Base-by-base conservation (phyloP, 2,329 filamentous ascomycete genomes). In the Fusarium burgessii region DNA sequence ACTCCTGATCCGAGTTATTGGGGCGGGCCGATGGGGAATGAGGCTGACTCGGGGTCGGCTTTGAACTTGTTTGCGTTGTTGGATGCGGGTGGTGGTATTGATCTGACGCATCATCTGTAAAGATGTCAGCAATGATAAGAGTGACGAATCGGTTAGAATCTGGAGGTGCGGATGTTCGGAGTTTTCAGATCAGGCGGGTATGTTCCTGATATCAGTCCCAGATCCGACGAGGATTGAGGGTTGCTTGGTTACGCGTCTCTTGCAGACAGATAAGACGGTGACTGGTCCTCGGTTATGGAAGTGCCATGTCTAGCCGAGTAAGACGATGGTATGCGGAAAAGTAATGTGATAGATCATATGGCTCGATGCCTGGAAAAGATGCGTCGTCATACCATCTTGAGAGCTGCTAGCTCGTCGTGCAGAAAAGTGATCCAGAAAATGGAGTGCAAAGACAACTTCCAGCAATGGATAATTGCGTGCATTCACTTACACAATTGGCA, bases 41-140 rank as follows among this genome's bases (percentile, higher is more conserved):
- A 84, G 8, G 78, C 77, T 7, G 85, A 86, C 56, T 80, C 83
- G 69, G 82, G 62, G 75, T 86, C 74, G 74, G 84, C 64, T 68
- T 58, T 88, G 25, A 88, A 88, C 56, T 58, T 88, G 17, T 88
- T 88, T 70, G 83, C 86, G 2, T 64, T 88, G 49, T 74, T 88
- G 38, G 86, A 88, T 40, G 82, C 82, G 0, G 84, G 85, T 3
- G 86, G 86, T 0, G 85, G 86, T 11, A 88, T 88, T 58, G 86
- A 88, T 72, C 76, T 88, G 42, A 85, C 81, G 11, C 80, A 83
- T 66, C 79, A 82, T 63, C 68, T 82, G 23, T 82, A 59, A 61
- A n/a, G 6, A 10, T 20, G 23, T 20, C 33, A 36, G 40, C 12
- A 20, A 12, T 45, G 49, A 67, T 35, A 41, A 25, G 47, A n/a